Evolutionary conservation across 495 filamentous ascomycete genomes (phyloP).

Genomic region (Beverwykella pulmonaria): DNA sequence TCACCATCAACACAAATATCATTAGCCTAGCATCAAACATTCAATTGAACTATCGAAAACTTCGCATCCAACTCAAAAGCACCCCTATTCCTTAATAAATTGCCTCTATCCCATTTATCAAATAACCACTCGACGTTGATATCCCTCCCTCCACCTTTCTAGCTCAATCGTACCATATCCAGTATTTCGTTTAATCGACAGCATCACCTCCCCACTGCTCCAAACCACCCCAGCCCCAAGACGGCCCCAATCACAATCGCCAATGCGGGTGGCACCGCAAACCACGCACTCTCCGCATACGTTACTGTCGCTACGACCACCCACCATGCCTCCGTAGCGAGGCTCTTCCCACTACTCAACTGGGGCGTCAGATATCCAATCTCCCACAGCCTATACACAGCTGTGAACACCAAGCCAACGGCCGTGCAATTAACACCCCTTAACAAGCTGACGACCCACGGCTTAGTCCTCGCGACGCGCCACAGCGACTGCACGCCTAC

Average conservation of each 20-base stretch:
- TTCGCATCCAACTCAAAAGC: too few species aligned
- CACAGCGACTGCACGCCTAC: conserved; percentile 73
- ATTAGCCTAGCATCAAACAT: too few species aligned
- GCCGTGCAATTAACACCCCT: conserved; percentile 76
- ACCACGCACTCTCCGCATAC: conserved; percentile 67
- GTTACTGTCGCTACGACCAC: conserved; percentile 64
- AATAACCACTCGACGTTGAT: too few species aligned
- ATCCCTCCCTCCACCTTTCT: not conserved
- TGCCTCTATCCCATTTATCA: too few species aligned
- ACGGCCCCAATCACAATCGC: conserved; percentile 68
- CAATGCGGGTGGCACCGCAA: conserved; percentile 59
- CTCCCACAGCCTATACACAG: conserved; percentile 82
- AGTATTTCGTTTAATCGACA: not conserved
- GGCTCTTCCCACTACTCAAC: conserved; percentile 54
- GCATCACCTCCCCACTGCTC: conserved; percentile 49
- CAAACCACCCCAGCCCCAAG: conserved; percentile 68
- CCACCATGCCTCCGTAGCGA: conserved; percentile 76
- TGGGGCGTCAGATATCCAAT: conserved; percentile 68
- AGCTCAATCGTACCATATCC: not conserved
- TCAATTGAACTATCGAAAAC: too few species aligned
- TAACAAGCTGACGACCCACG: conserved; percentile 60
- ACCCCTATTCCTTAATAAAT: too few species aligned
- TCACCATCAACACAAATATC: too few species aligned
- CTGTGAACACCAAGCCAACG: conserved; percentile 79
- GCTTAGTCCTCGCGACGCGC: conserved; percentile 58